phyloP scores from a whole-genome alignment of 2,329 filamentous ascomycete species.

The Xylaria sp. region DNA sequence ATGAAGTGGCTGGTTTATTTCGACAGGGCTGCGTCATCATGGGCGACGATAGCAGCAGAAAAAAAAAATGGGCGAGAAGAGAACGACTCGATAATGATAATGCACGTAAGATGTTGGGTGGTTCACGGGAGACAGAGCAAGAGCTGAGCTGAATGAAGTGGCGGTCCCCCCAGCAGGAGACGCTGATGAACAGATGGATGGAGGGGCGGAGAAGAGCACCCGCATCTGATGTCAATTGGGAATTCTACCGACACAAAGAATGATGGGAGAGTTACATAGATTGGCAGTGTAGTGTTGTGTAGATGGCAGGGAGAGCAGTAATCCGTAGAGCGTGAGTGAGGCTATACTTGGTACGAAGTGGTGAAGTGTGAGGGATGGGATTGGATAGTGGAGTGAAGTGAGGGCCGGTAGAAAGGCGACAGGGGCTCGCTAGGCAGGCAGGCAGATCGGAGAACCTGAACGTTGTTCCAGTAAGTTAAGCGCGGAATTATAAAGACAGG shows the following conservation, averaged over 20 bases:
- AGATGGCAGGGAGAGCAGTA: no score
- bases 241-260: no score
- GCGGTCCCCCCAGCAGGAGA: not conserved
- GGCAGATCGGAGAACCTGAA: not conserved
- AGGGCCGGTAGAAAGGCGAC: no score
- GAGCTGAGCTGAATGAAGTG: not conserved
- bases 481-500: not conserved
- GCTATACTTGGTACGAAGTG: not conserved
- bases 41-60: no score
- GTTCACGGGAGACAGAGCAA: not conserved
- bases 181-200: not conserved
- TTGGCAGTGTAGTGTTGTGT: no score
- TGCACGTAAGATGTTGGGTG: not conserved
- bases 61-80: not conserved
- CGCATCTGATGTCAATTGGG: no score
- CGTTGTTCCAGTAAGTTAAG: not conserved
- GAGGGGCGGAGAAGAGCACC: not conserved
- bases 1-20: not conserved
- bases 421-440: not conserved
- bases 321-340: not conserved
- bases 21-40: not conserved
- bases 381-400: no score
- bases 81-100: not conserved
- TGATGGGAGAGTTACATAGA: no score
- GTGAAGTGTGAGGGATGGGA: no score